Evolutionary conservation across 2,329 filamentous ascomycete genomes (phyloP), one percentile per base, ranked within the genome.

Genomic region (Cercospora zeina): DNA sequence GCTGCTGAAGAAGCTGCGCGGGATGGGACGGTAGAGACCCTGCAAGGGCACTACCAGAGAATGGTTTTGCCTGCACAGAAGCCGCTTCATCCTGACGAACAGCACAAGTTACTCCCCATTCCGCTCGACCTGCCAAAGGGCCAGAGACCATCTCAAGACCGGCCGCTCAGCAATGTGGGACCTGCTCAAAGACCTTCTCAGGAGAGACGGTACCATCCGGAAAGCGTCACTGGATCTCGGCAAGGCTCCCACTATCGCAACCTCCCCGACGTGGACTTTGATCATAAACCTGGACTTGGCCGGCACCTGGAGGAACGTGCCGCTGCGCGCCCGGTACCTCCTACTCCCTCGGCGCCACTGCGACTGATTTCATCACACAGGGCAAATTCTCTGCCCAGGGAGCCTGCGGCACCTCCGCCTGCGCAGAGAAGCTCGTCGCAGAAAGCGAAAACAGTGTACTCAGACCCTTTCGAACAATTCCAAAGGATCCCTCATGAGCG

Each of bases 1-100:
- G 71, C 72, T 1, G 77, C 77, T 36, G 77, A 78, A 11, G 73
- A 78, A 54, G 67, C 73, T 10, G 77, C 77, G 2, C 74, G 77
- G n/a, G 75, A 78, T 55, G 74, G 75, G 27, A 76, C 75, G 4
- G 64, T 79, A 30, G 69, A 74, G 24, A 77, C 77, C 0, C 68
- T 79, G 24, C 60, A 68, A 51, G 69, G 60, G 3, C 69, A 68
- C 65, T 73, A 65, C n/a, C 59, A 65, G n/a, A 63, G 62, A 34
- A 39, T 67, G 55, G 42, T 58, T 6, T 33, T 58, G 24, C 56
- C 55, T 16, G 55, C 55, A 21, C 33, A 34, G 33, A 37, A 58
- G 45, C 54, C 14, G 14, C 21, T 51, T n/a, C 33, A 14, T 27
- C 33, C 42, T 30, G 42, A 55, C 16, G 54, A 54, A 30, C 60